Conservation (phyloP, 495 filamentous ascomycete species). For the Cladorrhinum samala region DNA sequence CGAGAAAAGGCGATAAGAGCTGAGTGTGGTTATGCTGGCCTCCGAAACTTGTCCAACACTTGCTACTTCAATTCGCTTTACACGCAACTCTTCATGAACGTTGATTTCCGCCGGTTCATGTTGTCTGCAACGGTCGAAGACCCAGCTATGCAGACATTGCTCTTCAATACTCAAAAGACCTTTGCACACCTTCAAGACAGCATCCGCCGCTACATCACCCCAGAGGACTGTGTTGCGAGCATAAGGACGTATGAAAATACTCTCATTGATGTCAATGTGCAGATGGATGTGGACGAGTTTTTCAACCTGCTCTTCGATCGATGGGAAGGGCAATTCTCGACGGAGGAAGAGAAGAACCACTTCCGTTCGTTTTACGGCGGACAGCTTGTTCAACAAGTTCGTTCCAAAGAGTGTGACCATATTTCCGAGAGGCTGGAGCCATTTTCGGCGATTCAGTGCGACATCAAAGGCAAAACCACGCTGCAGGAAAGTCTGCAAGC, state of each 20-base stretch:
- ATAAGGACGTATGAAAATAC: conserved; percentile 80
- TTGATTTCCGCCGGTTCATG: conserved; percentile 80
- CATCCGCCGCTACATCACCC: conserved; percentile 63
- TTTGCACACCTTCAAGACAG: conserved; percentile 85
- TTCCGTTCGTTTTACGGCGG: conserved; percentile 88
- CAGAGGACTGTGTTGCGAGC: conserved; percentile 61
- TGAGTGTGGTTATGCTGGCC: conserved; percentile 69
- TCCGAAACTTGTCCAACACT: conserved; percentile 88
- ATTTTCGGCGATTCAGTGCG: conserved; percentile 94
- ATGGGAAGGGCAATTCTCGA: conserved; percentile 76
- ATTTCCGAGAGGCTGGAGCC: conserved; percentile 86
- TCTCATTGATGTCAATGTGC: conserved; percentile 77
- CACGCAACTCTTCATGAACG: conserved; percentile 96
- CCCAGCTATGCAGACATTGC: conserved; percentile 55
- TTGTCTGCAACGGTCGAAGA: conserved; percentile 54
- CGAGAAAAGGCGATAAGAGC: conserved; percentile 64
- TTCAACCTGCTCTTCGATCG: conserved; percentile 90
- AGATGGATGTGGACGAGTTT: conserved; percentile 99
- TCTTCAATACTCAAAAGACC: conserved; percentile 70
- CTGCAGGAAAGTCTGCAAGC: conserved; percentile 85
- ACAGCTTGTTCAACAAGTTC: conserved; percentile 88
- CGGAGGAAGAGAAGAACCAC: conserved; percentile 58
- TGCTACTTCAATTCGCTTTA: conserved; percentile 97
- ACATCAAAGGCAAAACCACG: conserved; percentile 85
- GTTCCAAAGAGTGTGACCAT: conserved; percentile 88